Percentiles rank a stretch among this genome's conserved stretches.
Evolutionary conservation across 129 eudicot species (phyloP).

Genomic region (Logfia minima): DNA sequence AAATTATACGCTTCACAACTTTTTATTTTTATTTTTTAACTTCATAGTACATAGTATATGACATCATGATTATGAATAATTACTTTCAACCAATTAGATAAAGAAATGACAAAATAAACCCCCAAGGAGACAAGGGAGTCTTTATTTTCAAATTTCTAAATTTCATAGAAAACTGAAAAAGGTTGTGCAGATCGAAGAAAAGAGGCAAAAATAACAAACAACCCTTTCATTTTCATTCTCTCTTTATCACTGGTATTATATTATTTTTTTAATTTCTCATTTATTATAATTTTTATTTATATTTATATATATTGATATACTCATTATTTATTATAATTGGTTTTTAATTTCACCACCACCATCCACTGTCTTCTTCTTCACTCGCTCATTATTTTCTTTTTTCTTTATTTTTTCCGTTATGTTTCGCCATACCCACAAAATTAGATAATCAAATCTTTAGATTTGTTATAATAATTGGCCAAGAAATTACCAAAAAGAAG

Average conservation of each 20-base stretch:
- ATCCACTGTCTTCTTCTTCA: conserved; percentile 25
- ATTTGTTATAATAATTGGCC: conserved; percentile 3
- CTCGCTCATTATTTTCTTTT: conserved; percentile 16
- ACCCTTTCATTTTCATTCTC: not conserved
- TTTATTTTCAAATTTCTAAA: conserved; percentile 24
- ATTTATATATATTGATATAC: not conserved
- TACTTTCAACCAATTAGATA: no score
- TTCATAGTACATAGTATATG: no score
- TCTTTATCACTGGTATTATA: not conserved
- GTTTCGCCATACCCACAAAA: conserved; percentile 11
- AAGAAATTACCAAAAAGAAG: conserved; percentile 11
- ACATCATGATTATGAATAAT: no score
- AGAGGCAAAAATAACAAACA: conserved; percentile 6
- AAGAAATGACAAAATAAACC: not conserved
- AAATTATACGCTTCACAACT: no score
- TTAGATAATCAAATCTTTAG: conserved; percentile 1
- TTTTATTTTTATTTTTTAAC: no score
- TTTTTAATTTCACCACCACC: conserved; percentile 14
- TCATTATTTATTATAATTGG: not conserved
- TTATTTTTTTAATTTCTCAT: not conserved
- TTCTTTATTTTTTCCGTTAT: not conserved
- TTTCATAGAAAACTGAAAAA: conserved; percentile 30
- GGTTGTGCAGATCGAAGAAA: conserved; percentile 26
- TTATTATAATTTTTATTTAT: not conserved
- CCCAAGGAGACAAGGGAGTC: not conserved